Evolutionary conservation across 169 alveolate genomes (phyloP).

Genomic region (Nephromyces sp.): DNA sequence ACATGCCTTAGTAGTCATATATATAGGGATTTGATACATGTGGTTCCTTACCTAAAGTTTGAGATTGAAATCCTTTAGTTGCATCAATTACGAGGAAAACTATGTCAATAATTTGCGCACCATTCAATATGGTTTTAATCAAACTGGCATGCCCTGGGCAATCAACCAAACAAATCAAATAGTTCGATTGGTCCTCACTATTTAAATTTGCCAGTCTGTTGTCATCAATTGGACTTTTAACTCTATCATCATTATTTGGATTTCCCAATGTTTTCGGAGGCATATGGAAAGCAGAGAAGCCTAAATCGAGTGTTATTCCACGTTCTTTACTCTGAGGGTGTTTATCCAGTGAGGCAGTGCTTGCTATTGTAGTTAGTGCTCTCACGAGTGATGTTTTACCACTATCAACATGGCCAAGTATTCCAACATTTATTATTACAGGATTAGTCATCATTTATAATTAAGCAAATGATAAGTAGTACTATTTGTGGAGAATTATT

Average conservation of each 20-base stretch:
- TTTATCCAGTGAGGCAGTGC: conserved; percentile 84
- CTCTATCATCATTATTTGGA: neutral
- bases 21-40: no score
- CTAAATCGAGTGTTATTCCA: conserved; percentile 83
- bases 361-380: conserved; percentile 31
- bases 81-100: conserved; percentile 78
- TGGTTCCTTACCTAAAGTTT: conserved; percentile 49
- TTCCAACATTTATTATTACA: conserved; percentile 68
- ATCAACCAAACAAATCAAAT: conserved; percentile 80
- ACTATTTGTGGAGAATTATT: no score
- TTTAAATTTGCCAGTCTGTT: neutral
- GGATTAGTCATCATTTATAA: no score
- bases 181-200: neutral
- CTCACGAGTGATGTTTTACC: conserved; percentile 81
- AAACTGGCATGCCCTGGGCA: conserved; percentile 89
- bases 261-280: neutral
- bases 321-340: conserved; percentile 77
- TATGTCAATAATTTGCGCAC: conserved; percentile 79
- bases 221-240: no score
- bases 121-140: conserved; percentile 78
- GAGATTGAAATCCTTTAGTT: conserved; percentile 77
- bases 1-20: no score
- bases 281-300: conserved; percentile 75
- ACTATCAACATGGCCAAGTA: conserved; percentile 84
- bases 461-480: no score